Evolutionary conservation across 441 rosid genomes (phyloP), one percentile per base, ranked within the genome.

Genomic region (Gossypium davidsonii): DNA sequence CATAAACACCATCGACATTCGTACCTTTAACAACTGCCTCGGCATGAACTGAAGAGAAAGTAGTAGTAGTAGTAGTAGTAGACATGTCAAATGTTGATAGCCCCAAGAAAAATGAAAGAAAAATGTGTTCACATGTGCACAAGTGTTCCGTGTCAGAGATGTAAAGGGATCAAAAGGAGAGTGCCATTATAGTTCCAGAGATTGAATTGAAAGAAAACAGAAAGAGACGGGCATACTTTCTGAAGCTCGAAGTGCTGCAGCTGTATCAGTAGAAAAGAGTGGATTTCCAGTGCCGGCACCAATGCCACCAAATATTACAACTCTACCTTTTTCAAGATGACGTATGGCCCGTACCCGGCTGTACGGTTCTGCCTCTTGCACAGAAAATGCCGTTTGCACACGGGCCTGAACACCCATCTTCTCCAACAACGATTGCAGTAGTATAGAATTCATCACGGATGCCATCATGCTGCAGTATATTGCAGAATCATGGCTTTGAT

Each of bases 251-350:
- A 94, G 90, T 14, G 97, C 92, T 69, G 98, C 94, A 60, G 94
- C 90, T 23, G 98, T 91, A 77, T 94, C 99, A 1, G 98, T 89
- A 25, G 96, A 86, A 82, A 91, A 92, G 56, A 90, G 87, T 53
- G 98, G 98, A 75, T 91, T 94, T 71, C 91, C 94, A 66, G 83
- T 76, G 37, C 88, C 88, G 26, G 89, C 87, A 46, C 99, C 98
- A 49, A 92, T 80, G 25, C 98, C 98, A 70, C 98, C 98, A 75
- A 94, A 94, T 79, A 94, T 87, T 62, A 94, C 97, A 23, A 94
- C 99, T 85, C 94, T 87, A 68, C 98, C 96, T 79, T 94, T 94
- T 77, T 92, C 98, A 15, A 94, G 90, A 87, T 94, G 98, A 1
- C 91, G 82, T 11, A 92, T 90, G 26, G 98, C 98, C 58, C 83